Evolutionary conservation across 2,329 filamentous ascomycete species (phyloP).

Genomic region (Cladophialophora carrionii): DNA sequence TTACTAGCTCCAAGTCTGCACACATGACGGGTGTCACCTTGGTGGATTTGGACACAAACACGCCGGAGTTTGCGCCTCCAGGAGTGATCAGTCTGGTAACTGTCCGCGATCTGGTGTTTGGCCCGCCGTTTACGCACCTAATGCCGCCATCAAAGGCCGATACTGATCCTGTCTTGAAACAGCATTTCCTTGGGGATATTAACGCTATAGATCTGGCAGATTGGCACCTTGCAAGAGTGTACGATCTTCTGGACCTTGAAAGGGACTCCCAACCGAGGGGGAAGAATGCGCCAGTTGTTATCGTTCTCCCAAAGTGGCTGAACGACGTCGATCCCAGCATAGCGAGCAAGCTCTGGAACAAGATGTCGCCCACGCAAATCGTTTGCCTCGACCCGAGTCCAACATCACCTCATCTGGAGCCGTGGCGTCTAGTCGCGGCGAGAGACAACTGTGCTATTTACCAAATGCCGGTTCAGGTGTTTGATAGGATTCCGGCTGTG

Average conservation of each 20-base stretch:
- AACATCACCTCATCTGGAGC: conserved; percentile 48
- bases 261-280: conserved; percentile 47
- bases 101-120: conserved; percentile 56
- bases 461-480: conserved; percentile 51
- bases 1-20: background rate
- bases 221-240: conserved; percentile 58
- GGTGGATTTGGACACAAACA: conserved; percentile 62
- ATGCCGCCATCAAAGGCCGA: conserved; percentile 2
- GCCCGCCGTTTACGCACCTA: conserved; percentile 61
- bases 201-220: conserved; percentile 61
- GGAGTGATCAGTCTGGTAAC: conserved; percentile 62
- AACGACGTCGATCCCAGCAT: conserved; percentile 57
- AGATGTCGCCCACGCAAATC: conserved; percentile 55
- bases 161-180: conserved; percentile 48
- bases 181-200: conserved; percentile 58
- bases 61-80: conserved; percentile 63
- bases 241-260: conserved; percentile 58
- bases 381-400: conserved; percentile 59
- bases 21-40: conserved; percentile 53
- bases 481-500: conserved; percentile 56
- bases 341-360: conserved; percentile 52
- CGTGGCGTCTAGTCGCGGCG: conserved; percentile 48
- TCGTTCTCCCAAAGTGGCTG: conserved; percentile 63
- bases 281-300: conserved; percentile 55
- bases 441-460: conserved; percentile 46